Conservation (phyloP, 345 rosid species). For the Camelina laxa region DNA sequence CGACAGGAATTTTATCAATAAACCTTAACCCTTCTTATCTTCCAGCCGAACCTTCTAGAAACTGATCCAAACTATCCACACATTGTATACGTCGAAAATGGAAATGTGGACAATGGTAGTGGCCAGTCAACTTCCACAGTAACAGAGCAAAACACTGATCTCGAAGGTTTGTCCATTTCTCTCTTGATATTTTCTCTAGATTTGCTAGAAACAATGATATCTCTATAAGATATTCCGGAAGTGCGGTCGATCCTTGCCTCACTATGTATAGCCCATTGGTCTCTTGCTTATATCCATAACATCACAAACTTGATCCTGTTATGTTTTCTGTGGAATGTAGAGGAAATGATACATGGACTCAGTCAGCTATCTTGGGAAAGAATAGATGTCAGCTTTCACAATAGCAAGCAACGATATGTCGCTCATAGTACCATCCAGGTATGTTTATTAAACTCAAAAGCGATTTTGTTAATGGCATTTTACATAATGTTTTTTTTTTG, state of each 20-base stretch:
- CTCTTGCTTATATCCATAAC: conserved; percentile 4
- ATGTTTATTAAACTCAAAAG: conserved; percentile 44
- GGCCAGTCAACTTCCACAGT: conserved; percentile 43
- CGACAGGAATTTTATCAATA: conserved; percentile 13
- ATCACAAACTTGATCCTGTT: background rate
- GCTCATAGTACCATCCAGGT: conserved; percentile 94
- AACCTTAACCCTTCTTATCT: conserved; percentile 35
- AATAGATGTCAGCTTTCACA: conserved; percentile 88
- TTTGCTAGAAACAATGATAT: background rate
- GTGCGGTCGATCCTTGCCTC: background rate
- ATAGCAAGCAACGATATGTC: conserved; percentile 73
- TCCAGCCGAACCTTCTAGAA: conserved; percentile 70
- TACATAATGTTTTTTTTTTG: background rate
- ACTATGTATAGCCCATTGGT: background rate
- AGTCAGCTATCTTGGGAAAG: conserved; percentile 87
- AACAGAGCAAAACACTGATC: conserved; percentile 52
- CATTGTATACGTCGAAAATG: conserved; percentile 61
- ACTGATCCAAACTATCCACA: conserved; percentile 81
- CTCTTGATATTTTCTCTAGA: background rate
- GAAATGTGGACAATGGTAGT: conserved; percentile 34
- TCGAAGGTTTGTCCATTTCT: conserved; percentile 66
- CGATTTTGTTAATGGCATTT: background rate
- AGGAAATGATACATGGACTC: conserved; percentile 87
- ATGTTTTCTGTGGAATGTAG: conserved; percentile 47
- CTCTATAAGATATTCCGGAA: background rate